phyloP scores from a whole-genome alignment of 2,329 filamentous ascomycete genomes.

The Fusarium sp. region DNA sequence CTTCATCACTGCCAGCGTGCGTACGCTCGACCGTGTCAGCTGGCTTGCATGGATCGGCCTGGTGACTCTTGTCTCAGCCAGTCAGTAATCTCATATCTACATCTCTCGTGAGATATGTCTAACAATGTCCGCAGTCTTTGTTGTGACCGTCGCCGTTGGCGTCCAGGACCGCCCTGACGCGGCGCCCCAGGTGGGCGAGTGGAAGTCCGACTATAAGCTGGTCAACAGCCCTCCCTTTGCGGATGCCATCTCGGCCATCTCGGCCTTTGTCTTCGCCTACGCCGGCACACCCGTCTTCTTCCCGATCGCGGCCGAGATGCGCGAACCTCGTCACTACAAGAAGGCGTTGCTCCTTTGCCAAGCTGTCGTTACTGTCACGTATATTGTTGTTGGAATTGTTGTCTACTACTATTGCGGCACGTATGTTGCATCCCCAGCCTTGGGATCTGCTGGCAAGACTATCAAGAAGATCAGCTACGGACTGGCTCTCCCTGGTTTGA shows the following conservation, averaged over 20 bases:
- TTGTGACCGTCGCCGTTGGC: constrained; percentile 29
- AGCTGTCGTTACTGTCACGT: constrained; percentile 47
- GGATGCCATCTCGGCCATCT: constrained; percentile 48
- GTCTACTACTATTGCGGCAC: constrained; percentile 61
- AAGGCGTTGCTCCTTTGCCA: constrained; percentile 41
- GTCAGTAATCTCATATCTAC: constrained; percentile 9
- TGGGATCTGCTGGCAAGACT: constrained; percentile 56
- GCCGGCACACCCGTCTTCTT: constrained; percentile 48
- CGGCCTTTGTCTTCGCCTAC: constrained; percentile 32
- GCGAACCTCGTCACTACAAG: constrained; percentile 42
- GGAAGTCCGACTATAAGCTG: constrained; percentile 48
- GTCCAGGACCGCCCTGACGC: constrained; percentile 30
- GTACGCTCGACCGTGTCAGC: constrained; percentile 48
- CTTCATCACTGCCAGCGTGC: constrained; percentile 50
- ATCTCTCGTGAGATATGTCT: fast-evolving
- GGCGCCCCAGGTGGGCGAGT: constrained; percentile 28
- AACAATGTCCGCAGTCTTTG: constrained; percentile 18
- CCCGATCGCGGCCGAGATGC: constrained; percentile 49
- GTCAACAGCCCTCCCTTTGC: constrained; percentile 47
- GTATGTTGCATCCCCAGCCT: constrained; percentile 58
- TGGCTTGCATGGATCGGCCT: constrained; percentile 50
- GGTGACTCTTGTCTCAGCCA: constrained; percentile 28
- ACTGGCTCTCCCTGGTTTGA: constrained; percentile 45
- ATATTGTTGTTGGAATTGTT: constrained; percentile 50
- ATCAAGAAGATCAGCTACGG: constrained; percentile 61